Percentiles rank a stretch among this genome's conserved stretches.
phyloP scores from a whole-genome alignment of 1,139 yeast genomes.

The Entelexis sorbosivorans region DNA sequence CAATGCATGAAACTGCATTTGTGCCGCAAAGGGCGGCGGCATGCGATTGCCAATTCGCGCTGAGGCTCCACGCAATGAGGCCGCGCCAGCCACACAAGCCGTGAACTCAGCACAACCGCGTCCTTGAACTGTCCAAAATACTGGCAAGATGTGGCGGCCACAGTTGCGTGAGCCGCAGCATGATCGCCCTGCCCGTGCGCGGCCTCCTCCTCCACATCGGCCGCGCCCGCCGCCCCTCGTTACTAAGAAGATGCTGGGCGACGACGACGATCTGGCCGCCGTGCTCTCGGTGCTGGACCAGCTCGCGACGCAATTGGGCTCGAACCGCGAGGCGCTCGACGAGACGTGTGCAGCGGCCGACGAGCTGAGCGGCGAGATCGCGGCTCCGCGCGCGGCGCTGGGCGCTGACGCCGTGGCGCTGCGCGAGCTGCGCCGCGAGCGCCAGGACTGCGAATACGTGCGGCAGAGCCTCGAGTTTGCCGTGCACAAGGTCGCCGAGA shows the following conservation, averaged over 20 bases:
- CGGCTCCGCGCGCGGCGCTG: constrained; percentile 8
- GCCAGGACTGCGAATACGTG: constrained; percentile 9
- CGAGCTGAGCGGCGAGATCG: constrained; percentile 21
- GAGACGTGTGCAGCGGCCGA: constrained; percentile 27
- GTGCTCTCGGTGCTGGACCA: constrained; percentile 26
- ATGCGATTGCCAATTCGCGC: too few species aligned
- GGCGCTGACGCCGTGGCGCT: background rate
- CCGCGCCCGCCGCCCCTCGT: background rate
- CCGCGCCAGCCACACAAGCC: too few species aligned
- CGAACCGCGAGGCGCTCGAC: constrained; percentile 26
- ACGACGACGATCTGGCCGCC: constrained; percentile 27
- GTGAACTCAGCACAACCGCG: too few species aligned
- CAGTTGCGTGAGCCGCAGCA: too few species aligned
- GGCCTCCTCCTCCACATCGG: too few species aligned
- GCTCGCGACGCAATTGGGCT: constrained; percentile 24
- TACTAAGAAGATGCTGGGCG: constrained; percentile 17
- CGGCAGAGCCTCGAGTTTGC: constrained; percentile 1
- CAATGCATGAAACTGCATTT: too few species aligned
- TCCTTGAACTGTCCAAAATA: too few species aligned
- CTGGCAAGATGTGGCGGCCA: too few species aligned
- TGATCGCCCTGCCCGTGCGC: too few species aligned
- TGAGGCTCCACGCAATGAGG: too few species aligned
- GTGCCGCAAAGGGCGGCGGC: too few species aligned
- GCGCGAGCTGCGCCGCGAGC: constrained; percentile 3
- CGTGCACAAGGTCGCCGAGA: background rate